phyloP scores from a whole-genome alignment of 768 basidiomycete species.

The Tephrocybe sp. region DNA sequence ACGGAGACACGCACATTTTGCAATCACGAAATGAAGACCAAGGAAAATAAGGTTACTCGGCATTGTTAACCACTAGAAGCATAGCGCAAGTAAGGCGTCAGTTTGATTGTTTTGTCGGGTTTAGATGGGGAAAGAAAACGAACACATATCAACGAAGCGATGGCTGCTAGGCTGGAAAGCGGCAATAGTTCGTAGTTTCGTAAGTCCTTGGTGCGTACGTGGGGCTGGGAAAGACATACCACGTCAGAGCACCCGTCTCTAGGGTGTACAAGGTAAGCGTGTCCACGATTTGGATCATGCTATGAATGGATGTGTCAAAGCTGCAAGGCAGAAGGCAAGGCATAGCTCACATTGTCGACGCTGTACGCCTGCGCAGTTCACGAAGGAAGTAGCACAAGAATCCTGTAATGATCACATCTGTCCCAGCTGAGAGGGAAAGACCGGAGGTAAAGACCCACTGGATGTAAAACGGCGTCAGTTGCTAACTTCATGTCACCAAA shows the following conservation, averaged over 20 bases:
- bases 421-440: conserved; percentile 34
- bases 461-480: background rate
- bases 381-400: conserved; percentile 35
- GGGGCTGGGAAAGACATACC: conserved; percentile 21
- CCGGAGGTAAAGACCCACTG: conserved; percentile 43
- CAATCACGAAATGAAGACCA: conserved; percentile 46
- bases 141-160: conserved; percentile 40
- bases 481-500: background rate
- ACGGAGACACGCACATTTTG: conserved; percentile 32
- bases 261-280: conserved; percentile 39
- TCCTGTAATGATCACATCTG: conserved; percentile 35
- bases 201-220: background rate
- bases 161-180: conserved; percentile 33
- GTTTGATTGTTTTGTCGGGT: background rate
- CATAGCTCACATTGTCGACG: conserved; percentile 24
- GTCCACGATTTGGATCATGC: conserved; percentile 36
- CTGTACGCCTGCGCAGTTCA: conserved; percentile 24
- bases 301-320: conserved; percentile 9
- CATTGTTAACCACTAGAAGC: conserved; percentile 39
- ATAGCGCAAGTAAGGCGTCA: background rate
- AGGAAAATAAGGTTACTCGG: conserved; percentile 40
- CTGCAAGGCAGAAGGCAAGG: background rate
- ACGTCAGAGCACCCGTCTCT: conserved; percentile 39
- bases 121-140: conserved; percentile 12
- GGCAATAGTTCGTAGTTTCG: background rate